Percentiles rank a stretch among this genome's conserved stretches.
These are phyloP conservation scores for Posidonia australis DNA, from an alignment of 106 monocot species.

Conservation along the genomic window DNA sequence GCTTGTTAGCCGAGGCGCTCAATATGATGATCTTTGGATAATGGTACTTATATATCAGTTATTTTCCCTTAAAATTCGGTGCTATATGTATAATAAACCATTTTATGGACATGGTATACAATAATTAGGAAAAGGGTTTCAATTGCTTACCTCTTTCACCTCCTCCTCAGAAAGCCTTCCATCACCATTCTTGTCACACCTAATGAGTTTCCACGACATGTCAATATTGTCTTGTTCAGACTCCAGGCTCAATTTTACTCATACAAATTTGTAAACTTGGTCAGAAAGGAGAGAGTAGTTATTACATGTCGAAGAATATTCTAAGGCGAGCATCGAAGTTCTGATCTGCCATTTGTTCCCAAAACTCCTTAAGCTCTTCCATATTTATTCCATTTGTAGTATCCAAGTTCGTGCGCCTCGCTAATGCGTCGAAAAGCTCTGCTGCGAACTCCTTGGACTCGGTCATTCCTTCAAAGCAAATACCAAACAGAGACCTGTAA, in stretches of 20 bases:
- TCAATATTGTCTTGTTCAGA: not conserved
- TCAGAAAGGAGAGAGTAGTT: not conserved
- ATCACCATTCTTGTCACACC: slow-evolving; percentile 99
- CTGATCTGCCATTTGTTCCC: slow-evolving; percentile 93
- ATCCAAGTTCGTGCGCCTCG: slow-evolving; percentile 46
- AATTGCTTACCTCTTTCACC: slow-evolving; percentile 72
- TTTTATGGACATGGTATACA: too few relatives aligned
- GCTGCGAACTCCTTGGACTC: slow-evolving; percentile 81
- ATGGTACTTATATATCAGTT: slow-evolving; percentile 2
- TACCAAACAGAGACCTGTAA: slow-evolving; percentile 2
- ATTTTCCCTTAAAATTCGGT: too few relatives aligned
- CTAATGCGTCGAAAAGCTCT: slow-evolving; percentile 63
- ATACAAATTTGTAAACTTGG: not conserved
- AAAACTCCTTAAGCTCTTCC: slow-evolving; percentile 62
- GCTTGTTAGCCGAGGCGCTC: slow-evolving; percentile 90
- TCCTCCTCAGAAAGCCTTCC: slow-evolving; percentile 88
- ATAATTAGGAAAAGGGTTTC: not conserved
- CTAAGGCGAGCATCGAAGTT: slow-evolving; percentile 78
- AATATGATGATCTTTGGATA: slow-evolving; percentile 61
- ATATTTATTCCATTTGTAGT: slow-evolving; percentile 37
- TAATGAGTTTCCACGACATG: slow-evolving; percentile 1
- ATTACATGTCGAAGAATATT: slow-evolving; percentile 98
- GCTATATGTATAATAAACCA: too few relatives aligned
- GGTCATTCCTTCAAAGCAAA: slow-evolving; percentile 54
- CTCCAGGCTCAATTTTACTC: too few relatives aligned